These are phyloP conservation scores for Penicillium herquei DNA, from an alignment of 495 filamentous ascomycete genomes.

Conservation along the genomic window DNA sequence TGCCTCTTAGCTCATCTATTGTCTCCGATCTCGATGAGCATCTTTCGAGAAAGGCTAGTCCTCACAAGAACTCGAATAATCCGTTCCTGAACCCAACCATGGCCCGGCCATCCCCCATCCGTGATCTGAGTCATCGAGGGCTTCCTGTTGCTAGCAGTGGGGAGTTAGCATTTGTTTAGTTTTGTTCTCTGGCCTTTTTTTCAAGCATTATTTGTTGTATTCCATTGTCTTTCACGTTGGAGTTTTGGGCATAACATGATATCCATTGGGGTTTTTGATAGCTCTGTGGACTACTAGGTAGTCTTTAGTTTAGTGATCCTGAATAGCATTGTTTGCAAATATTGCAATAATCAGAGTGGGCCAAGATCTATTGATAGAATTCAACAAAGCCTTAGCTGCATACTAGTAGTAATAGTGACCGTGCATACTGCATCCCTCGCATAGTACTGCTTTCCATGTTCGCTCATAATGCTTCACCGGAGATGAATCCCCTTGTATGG, in stretches of 20 bases:
- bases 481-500: no score
- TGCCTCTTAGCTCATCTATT: slow-evolving; percentile 27
- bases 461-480: no score
- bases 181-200: not conserved
- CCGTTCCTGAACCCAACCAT: slow-evolving; percentile 13
- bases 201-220: not conserved
- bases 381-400: no score
- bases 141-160: slow-evolving; percentile 30
- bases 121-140: slow-evolving; percentile 15
- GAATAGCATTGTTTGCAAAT: not conserved
- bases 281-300: not conserved
- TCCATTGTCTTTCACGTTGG: slow-evolving; percentile 3
- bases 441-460: no score
- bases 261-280: slow-evolving; percentile 25
- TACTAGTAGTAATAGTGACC: no score
- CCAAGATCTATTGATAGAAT: no score
- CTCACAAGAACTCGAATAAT: slow-evolving; percentile 8
- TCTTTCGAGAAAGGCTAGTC: slow-evolving; percentile 20
- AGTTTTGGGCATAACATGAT: slow-evolving; percentile 30
- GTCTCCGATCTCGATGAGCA: slow-evolving; percentile 28
- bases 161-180: slow-evolving; percentile 35
- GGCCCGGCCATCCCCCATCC: slow-evolving; percentile 20
- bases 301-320: not conserved
- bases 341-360: not conserved
- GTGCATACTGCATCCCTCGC: no score